Conservation (phyloP, 1,139 yeast genomes). For the Pichia sp. region DNA sequence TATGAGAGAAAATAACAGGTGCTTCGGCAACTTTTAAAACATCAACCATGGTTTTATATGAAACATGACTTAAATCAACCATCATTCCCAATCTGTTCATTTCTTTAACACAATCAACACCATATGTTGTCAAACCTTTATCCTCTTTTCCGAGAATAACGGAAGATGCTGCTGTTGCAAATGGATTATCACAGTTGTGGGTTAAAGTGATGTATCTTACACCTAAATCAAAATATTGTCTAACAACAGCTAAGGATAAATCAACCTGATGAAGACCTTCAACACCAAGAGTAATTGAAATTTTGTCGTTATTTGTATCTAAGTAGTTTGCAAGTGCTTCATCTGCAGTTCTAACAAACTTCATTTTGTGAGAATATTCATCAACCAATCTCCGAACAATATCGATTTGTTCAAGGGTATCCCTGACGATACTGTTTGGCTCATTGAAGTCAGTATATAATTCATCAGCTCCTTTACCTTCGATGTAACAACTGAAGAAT, state of each 20-base stretch:
- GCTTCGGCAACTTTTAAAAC: conserved; percentile 40
- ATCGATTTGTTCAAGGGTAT: conserved; percentile 53
- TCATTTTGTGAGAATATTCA: conserved; percentile 38
- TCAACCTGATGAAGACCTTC: conserved; percentile 56
- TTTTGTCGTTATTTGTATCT: conserved; percentile 31
- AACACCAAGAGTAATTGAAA: conserved; percentile 50
- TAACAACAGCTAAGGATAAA: conserved; percentile 45
- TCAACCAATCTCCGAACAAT: conserved; percentile 44
- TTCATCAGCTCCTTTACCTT: conserved; percentile 40
- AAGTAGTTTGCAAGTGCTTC: conserved; percentile 39
- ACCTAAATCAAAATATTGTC: conserved; percentile 48
- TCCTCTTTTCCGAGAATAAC: conserved; percentile 44
- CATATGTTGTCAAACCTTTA: conserved; percentile 43
- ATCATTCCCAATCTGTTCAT: conserved; percentile 55
- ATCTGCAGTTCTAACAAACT: conserved; percentile 40
- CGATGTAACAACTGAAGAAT: conserved; percentile 47
- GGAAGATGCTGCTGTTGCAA: conserved; percentile 52
- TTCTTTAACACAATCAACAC: conserved; percentile 41
- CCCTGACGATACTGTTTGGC: conserved; percentile 43
- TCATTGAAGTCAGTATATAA: conserved; percentile 42
- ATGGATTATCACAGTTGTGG: conserved; percentile 56
- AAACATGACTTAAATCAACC: conserved; percentile 52
- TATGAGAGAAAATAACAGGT: conserved; percentile 52
- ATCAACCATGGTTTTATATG: conserved; percentile 49
- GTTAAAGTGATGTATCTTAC: conserved; percentile 52